Percentiles rank a stretch among this genome's conserved stretches.
phyloP scores from a whole-genome alignment of 768 basidiomycete genomes.

The Boletus sensibilis region DNA sequence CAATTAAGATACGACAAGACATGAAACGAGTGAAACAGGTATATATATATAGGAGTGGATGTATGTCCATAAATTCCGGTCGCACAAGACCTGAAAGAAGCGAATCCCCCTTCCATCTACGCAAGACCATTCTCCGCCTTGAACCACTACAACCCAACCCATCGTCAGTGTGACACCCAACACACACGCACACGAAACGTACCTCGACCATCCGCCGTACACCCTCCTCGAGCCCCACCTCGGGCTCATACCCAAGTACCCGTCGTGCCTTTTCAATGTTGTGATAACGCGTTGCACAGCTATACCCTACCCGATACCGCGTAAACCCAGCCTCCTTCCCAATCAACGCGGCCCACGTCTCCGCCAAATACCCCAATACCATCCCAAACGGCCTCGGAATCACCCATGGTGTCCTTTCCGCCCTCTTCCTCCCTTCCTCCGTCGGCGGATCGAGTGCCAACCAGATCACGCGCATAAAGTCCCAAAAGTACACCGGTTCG shows the following conservation, averaged over 20 bases:
- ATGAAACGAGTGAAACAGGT: neutral
- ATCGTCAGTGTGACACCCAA: neutral
- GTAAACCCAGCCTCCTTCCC: constrained; percentile 88
- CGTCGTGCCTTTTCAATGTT: constrained; percentile 93
- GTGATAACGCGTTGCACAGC: constrained; percentile 79
- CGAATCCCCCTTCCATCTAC: constrained; percentile 5
- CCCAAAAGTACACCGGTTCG: constrained; percentile 96
- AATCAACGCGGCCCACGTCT: constrained; percentile 68
- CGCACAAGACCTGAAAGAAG: too few species aligned
- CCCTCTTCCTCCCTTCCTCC: constrained; percentile 42
- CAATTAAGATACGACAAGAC: neutral
- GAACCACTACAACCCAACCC: constrained; percentile 21
- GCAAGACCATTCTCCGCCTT: constrained; percentile 32
- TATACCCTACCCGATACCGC: constrained; percentile 76
- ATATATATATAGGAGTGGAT: neutral
- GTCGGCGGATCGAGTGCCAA: constrained; percentile 54
- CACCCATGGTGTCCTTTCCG: constrained; percentile 38
- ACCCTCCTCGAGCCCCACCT: constrained; percentile 87
- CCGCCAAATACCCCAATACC: constrained; percentile 65
- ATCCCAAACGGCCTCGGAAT: constrained; percentile 68
- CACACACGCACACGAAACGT: constrained; percentile 22
- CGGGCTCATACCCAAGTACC: constrained; percentile 90
- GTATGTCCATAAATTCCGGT: neutral
- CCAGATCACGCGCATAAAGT: constrained; percentile 84
- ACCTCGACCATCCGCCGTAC: constrained; percentile 76